Conservation (phyloP, 2,329 filamentous ascomycete genomes). For the Lasiodiplodia gonubiensis region DNA sequence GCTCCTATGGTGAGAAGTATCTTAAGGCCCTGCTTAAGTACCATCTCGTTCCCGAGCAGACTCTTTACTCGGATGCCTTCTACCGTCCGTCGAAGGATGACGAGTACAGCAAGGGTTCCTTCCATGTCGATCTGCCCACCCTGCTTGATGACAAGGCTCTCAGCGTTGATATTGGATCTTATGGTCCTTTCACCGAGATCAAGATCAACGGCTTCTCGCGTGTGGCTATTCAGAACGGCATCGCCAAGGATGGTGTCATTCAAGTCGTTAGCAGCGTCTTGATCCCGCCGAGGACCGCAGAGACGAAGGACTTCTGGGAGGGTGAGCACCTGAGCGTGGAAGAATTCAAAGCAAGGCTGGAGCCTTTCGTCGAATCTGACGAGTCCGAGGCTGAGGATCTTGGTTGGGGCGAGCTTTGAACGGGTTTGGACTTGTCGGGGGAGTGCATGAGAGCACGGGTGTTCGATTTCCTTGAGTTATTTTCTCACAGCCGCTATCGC, state of each 20-base stretch:
- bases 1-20: constrained; percentile 73
- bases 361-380: constrained; percentile 39
- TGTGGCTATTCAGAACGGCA: constrained; percentile 70
- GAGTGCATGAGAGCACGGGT: background rate
- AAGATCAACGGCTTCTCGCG: constrained; percentile 75
- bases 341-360: constrained; percentile 62
- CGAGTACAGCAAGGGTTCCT: constrained; percentile 3
- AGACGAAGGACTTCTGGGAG: constrained; percentile 39
- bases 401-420: constrained; percentile 25
- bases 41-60: constrained; percentile 74
- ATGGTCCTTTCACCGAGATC: constrained; percentile 71
- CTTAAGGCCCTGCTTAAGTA: constrained; percentile 80
- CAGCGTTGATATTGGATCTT: constrained; percentile 72
- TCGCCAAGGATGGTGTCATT: constrained; percentile 81
- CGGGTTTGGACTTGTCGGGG: background rate
- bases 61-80: constrained; percentile 82
- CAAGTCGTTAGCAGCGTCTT: constrained; percentile 76
- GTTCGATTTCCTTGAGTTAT: background rate
- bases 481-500: background rate
- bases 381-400: constrained; percentile 10
- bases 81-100: constrained; percentile 54
- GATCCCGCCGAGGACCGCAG: constrained; percentile 71
- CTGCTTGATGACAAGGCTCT: constrained; percentile 70
- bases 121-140: constrained; percentile 73
- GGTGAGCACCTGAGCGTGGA: constrained; percentile 59